Evolutionary conservation across 148 eudicot genomes (phyloP).

Genomic region (Fagopyrum tataricum): DNA sequence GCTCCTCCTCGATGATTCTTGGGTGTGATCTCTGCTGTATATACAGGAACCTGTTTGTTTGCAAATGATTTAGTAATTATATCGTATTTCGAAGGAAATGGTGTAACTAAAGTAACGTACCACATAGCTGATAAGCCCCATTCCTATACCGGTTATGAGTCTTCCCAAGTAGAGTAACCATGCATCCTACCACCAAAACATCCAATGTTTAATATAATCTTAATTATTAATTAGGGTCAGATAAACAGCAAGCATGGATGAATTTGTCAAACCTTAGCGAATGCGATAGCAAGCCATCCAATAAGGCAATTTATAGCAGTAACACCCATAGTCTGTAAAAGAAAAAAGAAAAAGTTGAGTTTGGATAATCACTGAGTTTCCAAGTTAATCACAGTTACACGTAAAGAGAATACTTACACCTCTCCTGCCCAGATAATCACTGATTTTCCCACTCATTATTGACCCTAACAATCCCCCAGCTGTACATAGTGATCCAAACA

Average conservation of each 20-base stretch:
- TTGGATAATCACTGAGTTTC: too few species aligned
- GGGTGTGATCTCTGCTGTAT: slow-evolving; percentile 28
- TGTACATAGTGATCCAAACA: slow-evolving; percentile 26
- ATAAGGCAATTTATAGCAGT: slow-evolving; percentile 17
- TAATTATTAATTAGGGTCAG: not conserved
- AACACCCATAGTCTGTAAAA: slow-evolving; percentile 22
- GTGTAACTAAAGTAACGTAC: not conserved
- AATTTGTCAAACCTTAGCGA: slow-evolving; percentile 21
- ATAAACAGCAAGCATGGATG: not conserved
- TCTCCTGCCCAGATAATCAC: slow-evolving; percentile 30
- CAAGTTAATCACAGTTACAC: too few species aligned
- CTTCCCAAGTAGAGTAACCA: slow-evolving; percentile 24
- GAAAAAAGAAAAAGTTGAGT: not conserved
- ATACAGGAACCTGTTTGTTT: slow-evolving; percentile 21
- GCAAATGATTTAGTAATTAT: not conserved
- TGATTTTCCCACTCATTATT: slow-evolving; percentile 23
- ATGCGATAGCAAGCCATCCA: slow-evolving; percentile 30
- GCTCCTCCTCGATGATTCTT: slow-evolving; percentile 26
- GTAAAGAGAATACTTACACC: slow-evolving; percentile 18
- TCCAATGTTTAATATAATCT: not conserved
- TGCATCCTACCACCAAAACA: not conserved
- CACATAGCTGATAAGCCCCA: slow-evolving; percentile 18
- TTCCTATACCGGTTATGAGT: slow-evolving; percentile 22
- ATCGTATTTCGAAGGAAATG: not conserved
- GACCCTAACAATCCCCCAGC: slow-evolving; percentile 28